Evolutionary conservation across 768 basidiomycete genomes (phyloP), one percentile per base, ranked within the genome.

Genomic region (Rhodotorula sphaerocarpa): DNA sequence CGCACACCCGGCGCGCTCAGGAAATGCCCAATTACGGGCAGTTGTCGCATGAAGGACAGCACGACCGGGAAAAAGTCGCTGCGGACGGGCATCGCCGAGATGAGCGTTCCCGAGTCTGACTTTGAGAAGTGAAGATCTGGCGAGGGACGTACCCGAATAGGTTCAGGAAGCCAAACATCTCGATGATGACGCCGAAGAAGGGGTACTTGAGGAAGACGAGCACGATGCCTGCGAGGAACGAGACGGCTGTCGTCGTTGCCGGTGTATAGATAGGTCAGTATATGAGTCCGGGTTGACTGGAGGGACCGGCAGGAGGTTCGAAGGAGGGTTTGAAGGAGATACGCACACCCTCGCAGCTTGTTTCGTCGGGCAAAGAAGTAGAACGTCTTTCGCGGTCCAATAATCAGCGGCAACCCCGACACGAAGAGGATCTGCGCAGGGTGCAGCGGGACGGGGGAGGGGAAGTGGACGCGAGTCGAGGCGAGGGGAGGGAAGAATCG

Each of bases 11-110:
- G 92, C 66, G 97, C 73, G 7, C 87, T 86, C 51, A 99, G 76
- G 65, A 88, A 75, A 0, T 84, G 88, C 31, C 95, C 93, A 59
- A 99, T 81, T 67, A 95, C 84, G 7, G 95, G 93, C 50, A 97
- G 75, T 77, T 96, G 93, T 59, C 92, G 82, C 66, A 97, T 77
- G 80, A 97, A 96, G n/a, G 90, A 91, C 53, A 99, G 79, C 58
- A 99, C 86, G 63, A 97, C 95, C 10, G 95, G 95, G 83, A 97
- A 97, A 80, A 99, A 99, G 77, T 96, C 93, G 48, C 93, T 97
- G 77, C 50, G 66, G 11, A 27, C 18, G 39, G 25, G 36, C 21
- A 3, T 15, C 9, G 30, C 3, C 16, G 36, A 34, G 16, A n/a
- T n/a, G n/a, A n/a, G n/a, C n/a, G n/a, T n/a, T n/a, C n/a, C n/a